Percentiles rank a stretch among this genome's conserved stretches.
Evolutionary conservation across 169 alveolate species (phyloP).

Genomic region (Cryptosporidium meleagridis): DNA sequence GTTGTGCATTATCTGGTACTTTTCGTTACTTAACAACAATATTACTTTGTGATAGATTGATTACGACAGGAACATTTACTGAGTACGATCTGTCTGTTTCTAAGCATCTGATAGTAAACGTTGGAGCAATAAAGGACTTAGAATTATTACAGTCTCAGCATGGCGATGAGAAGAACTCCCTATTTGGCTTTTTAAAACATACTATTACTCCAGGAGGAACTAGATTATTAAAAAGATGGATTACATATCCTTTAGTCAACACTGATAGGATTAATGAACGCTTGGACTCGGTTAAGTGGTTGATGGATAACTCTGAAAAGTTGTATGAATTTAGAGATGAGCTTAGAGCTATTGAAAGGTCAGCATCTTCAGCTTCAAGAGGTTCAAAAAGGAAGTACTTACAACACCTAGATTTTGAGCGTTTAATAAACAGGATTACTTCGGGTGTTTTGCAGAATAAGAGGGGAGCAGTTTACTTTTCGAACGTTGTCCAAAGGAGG

Average conservation of each 20-base stretch:
- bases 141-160: slow-evolving; percentile 86
- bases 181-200: slow-evolving; percentile 90
- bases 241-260: slow-evolving; percentile 92
- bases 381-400: slow-evolving; percentile 74
- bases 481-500: slow-evolving; percentile 81
- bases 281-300: slow-evolving; percentile 91
- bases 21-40: slow-evolving; percentile 48
- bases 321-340: slow-evolving; percentile 68
- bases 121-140: slow-evolving; percentile 86
- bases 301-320: slow-evolving; percentile 80
- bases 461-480: slow-evolving; percentile 89
- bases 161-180: slow-evolving; percentile 84
- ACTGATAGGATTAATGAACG: slow-evolving; percentile 89
- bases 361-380: slow-evolving; percentile 18
- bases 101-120: slow-evolving; percentile 77
- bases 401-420: slow-evolving; percentile 85
- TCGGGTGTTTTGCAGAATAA: slow-evolving; percentile 86
- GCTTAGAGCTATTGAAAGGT: slow-evolving; percentile 14
- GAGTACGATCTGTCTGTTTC: slow-evolving; percentile 56
- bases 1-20: slow-evolving; percentile 66
- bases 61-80: slow-evolving; percentile 43
- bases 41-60: slow-evolving; percentile 59
- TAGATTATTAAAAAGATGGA: slow-evolving; percentile 94
- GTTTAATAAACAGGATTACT: slow-evolving; percentile 84
- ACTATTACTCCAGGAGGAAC: slow-evolving; percentile 95